A percentile compares a stretch with the other conserved stretches of the same genome.
Conservation (phyloP, 2,329 filamentous ascomycete genomes). For the Phaeosphaeriaceae sp. region DNA sequence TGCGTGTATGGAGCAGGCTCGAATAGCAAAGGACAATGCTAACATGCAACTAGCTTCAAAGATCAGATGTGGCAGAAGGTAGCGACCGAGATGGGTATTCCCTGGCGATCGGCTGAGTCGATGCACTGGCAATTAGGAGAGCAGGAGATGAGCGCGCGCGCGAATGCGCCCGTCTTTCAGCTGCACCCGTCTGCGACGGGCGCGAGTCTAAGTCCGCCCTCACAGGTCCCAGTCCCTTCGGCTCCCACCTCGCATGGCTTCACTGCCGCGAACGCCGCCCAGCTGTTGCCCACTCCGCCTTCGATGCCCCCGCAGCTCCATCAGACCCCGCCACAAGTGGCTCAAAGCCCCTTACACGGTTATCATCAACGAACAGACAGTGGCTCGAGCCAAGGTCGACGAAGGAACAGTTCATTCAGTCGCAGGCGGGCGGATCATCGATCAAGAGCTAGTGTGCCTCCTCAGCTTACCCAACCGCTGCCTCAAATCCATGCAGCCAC, state of each 20-base stretch:
- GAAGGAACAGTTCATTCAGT: conserved; percentile 44
- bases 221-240: conserved; percentile 32
- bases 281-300: conserved; percentile 39
- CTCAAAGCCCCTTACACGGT: conserved; percentile 34
- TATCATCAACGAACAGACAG: conserved; percentile 46
- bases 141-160: conserved; percentile 89
- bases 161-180: conserved; percentile 86
- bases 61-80: conserved; percentile 98
- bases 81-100: conserved; percentile 91
- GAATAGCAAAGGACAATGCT: conserved; percentile 19
- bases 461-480: conserved; percentile 41
- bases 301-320: conserved; percentile 33
- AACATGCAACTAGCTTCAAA: conserved; percentile 74
- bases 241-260: conserved; percentile 40
- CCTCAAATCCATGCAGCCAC: conserved; percentile 43
- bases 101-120: conserved; percentile 93
- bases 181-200: conserved; percentile 49
- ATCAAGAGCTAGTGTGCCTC: conserved; percentile 45
- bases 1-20: conserved; percentile 2
- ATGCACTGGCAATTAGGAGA: conserved; percentile 99
- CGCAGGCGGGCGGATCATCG: conserved; percentile 39
- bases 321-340: conserved; percentile 30
- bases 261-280: conserved; percentile 49
- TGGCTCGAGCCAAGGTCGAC: conserved; percentile 38
- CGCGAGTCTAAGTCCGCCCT: conserved; percentile 41